Evolutionary conservation across 2,329 filamentous ascomycete species (phyloP).

Genomic region (Cordyceps militaris): DNA sequence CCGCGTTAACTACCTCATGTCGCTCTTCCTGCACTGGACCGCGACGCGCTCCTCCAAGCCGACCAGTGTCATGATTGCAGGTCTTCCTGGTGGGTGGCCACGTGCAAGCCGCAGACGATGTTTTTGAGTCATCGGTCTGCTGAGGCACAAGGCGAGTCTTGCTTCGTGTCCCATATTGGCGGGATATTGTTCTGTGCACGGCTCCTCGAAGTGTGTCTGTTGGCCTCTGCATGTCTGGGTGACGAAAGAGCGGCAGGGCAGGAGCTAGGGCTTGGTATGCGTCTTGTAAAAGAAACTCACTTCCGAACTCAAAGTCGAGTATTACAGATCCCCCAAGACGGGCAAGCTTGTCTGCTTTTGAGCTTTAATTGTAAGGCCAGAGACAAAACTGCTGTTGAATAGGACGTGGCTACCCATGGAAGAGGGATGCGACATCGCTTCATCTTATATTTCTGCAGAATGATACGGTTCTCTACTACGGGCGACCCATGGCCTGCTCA

Average conservation of each 20-base stretch:
- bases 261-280: no score
- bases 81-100: neutral
- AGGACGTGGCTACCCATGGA: neutral
- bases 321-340: no score
- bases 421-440: neutral
- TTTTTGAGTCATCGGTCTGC: neutral
- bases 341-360: no score
- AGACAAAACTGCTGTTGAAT: neutral
- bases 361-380: neutral
- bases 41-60: no score
- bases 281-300: no score
- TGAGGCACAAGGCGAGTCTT: neutral
- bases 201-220: no score
- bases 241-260: no score
- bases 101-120: neutral
- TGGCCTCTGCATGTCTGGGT: no score
- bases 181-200: no score
- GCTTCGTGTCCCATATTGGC: neutral
- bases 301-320: no score
- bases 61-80: neutral
- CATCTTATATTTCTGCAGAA: neutral
- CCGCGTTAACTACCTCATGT: conserved; percentile 65
- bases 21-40: conserved; percentile 62
- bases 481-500: conserved; percentile 19
- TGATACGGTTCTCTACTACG: neutral